phyloP scores from a whole-genome alignment of 441 rosid genomes.

The Corymbia calophylla region DNA sequence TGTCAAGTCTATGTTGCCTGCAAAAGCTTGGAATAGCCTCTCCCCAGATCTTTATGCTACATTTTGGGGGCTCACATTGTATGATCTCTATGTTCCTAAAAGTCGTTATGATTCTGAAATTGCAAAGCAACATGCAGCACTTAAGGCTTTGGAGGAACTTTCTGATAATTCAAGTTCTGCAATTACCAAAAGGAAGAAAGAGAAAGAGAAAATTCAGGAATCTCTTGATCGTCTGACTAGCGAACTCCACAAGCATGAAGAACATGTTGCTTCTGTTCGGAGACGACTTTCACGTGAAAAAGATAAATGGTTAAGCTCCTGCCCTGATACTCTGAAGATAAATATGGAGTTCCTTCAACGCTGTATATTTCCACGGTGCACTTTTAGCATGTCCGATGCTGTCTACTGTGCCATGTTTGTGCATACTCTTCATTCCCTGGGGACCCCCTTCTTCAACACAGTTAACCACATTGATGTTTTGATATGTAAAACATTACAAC shows the following conservation, averaged over 20 bases:
- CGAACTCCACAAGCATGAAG: conserved; percentile 92
- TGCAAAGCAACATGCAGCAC: conserved; percentile 92
- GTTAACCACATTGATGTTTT: conserved; percentile 99
- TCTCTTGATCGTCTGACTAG: conserved; percentile 86
- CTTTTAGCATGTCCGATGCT: conserved; percentile 99
- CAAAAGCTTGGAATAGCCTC: conserved; percentile 99
- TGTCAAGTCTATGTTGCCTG: conserved; percentile 89
- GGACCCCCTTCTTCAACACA: conserved; percentile 98
- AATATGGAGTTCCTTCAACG: conserved; percentile 99
- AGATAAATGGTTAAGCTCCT: conserved; percentile 97
- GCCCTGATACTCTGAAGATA: conserved; percentile 98
- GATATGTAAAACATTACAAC: conserved; percentile 97
- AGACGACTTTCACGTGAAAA: conserved; percentile 91
- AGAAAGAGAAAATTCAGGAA: conserved; percentile 99
- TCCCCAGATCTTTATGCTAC: conserved; percentile 98
- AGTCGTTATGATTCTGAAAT: conserved; percentile 92
- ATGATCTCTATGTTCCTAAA: conserved; percentile 98
- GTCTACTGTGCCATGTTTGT: conserved; percentile 99
- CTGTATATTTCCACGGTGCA: conserved; percentile 99
- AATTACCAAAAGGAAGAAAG: conserved; percentile 95
- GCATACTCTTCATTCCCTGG: conserved; percentile 95
- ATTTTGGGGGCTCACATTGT: conserved; percentile 99
- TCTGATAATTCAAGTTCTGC: conserved; percentile 97
- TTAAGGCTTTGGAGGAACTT: conserved; percentile 93
- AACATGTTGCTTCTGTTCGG: conserved; percentile 90